A percentile compares a stretch with the other conserved stretches of the same genome.
Conservation (phyloP, 2,329 filamentous ascomycete genomes). For the Herpotrichia juniperi region DNA sequence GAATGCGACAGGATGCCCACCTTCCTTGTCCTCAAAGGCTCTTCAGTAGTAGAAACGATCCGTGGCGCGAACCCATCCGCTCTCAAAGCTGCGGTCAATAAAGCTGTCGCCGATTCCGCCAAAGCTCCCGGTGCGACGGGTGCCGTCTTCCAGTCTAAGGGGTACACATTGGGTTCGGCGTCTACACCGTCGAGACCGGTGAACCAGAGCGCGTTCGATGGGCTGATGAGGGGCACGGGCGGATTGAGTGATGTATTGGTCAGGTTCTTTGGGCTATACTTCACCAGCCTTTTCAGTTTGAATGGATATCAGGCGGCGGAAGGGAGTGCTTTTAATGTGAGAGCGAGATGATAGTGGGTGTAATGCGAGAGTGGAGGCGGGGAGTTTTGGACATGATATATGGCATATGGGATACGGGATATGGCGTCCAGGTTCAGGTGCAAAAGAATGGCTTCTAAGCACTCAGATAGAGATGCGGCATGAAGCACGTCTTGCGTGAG, state of each 20-base stretch:
- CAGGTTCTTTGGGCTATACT: slow-evolving; percentile 54
- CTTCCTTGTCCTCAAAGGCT: slow-evolving; percentile 55
- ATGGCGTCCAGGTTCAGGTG: neutral
- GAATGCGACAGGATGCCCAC: slow-evolving; percentile 50
- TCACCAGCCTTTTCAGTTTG: slow-evolving; percentile 53
- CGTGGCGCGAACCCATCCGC: slow-evolving; percentile 56
- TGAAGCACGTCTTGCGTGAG: too few species aligned
- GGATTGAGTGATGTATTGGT: slow-evolving; percentile 49
- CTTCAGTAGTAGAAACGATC: slow-evolving; percentile 53
- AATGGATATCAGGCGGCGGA: slow-evolving; percentile 52
- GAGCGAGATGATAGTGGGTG: slow-evolving; percentile 20
- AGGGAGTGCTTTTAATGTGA: slow-evolving; percentile 51
- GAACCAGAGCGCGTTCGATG: slow-evolving; percentile 29
- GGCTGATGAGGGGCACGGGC: slow-evolving; percentile 35
- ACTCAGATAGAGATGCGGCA: too few species aligned
- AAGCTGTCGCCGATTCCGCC: slow-evolving; percentile 48
- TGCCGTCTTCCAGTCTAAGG: slow-evolving; percentile 48
- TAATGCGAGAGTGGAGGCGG: neutral
- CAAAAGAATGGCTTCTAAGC: too few species aligned
- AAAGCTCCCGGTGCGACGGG: slow-evolving; percentile 42
- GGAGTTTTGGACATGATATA: neutral
- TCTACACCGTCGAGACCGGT: slow-evolving; percentile 31
- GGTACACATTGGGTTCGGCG: slow-evolving; percentile 49
- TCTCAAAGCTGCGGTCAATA: slow-evolving; percentile 54
- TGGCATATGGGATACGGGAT: too few species aligned